These are phyloP conservation scores for Fraxinus anomala DNA, from an alignment of 257 asterid genomes.

Conservation along the genomic window DNA sequence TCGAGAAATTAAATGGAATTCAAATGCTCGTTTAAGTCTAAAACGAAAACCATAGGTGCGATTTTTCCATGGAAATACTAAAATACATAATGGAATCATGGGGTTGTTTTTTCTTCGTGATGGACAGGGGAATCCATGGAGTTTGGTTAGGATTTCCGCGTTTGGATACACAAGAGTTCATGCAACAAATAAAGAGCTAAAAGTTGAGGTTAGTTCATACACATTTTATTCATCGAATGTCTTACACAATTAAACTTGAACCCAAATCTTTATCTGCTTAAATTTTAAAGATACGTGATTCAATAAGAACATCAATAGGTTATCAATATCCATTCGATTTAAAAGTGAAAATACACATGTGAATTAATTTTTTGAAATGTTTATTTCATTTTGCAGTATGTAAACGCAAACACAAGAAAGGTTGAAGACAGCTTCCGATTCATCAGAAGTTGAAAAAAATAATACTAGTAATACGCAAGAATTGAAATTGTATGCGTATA, in stretches of 20 bases:
- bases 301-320: not conserved
- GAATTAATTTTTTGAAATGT: not conserved
- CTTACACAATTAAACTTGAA: not conserved
- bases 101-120: not conserved
- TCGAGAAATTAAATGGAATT: not conserved
- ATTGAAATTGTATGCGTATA: not conserved
- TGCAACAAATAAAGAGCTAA: conserved; percentile 52
- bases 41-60: not conserved
- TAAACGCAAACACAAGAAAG: conserved; percentile 53
- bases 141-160: conserved; percentile 53
- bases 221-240: not conserved
- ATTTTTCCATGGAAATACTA: not conserved
- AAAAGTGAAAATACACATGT: not conserved
- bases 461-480: not conserved
- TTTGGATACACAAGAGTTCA: conserved; percentile 65
- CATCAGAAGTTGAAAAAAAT: conserved; percentile 33
- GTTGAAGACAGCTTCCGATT: conserved; percentile 60
- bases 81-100: not conserved
- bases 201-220: conserved; percentile 52
- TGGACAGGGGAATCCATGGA: conserved; percentile 65
- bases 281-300: not conserved
- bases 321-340: not conserved
- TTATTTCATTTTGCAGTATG: conserved; percentile 47
- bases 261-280: not conserved
- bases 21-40: not conserved